phyloP scores from a whole-genome alignment of 164 flowering plant genomes.

The Tetrastigma voinierianum region DNA sequence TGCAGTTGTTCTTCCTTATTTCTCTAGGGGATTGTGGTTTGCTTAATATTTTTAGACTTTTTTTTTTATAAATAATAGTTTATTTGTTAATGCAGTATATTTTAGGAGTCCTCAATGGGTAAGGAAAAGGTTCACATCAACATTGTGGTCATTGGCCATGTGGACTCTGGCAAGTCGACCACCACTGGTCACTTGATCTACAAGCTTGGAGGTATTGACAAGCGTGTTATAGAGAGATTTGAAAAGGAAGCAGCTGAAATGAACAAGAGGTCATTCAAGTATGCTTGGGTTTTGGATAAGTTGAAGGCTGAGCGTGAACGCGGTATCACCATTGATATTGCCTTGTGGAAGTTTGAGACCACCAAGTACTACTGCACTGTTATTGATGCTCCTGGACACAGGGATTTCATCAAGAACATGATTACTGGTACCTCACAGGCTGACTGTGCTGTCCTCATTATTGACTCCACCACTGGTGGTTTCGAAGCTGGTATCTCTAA shows the following conservation, averaged over 20 bases:
- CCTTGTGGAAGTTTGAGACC: conserved; percentile 85
- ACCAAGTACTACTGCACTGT: conserved; percentile 87
- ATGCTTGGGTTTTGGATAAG: conserved; percentile 85
- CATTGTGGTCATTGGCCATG: conserved; percentile 77
- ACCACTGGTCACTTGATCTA: conserved; percentile 79
- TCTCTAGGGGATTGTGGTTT: no score
- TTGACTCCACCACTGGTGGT: conserved; percentile 87
- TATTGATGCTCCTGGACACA: conserved; percentile 89
- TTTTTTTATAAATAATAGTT: no score
- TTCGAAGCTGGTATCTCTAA: conserved; percentile 88
- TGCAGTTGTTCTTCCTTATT: no score
- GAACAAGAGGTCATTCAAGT: conserved; percentile 89
- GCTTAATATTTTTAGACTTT: no score
- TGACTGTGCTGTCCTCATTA: conserved; percentile 77
- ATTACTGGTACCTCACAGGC: conserved; percentile 88
- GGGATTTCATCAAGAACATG: conserved; percentile 89
- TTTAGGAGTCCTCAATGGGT: conserved; percentile 29
- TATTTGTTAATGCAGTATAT: no score
- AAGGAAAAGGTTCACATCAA: conserved; percentile 58
- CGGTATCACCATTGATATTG: conserved; percentile 85
- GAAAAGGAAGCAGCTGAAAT: conserved; percentile 93
- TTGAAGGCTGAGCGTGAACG: conserved; percentile 89
- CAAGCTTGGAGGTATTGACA: conserved; percentile 90
- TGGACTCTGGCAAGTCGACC: conserved; percentile 74
- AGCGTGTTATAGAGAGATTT: conserved; percentile 85